Evolutionary conservation across 176 grass and related monocot genomes (phyloP).

Genomic region (Musa acuminata): DNA sequence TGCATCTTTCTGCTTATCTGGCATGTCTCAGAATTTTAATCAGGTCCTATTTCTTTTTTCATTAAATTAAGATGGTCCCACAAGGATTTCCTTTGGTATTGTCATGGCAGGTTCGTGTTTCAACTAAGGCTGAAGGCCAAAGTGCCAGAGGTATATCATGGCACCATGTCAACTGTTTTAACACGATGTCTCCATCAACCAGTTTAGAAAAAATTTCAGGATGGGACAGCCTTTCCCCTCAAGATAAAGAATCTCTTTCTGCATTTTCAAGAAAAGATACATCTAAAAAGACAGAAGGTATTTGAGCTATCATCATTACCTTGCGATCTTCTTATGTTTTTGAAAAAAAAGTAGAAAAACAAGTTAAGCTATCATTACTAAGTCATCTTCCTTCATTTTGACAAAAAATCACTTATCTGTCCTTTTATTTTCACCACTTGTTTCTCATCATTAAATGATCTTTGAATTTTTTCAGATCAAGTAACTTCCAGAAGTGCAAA

Average conservation of each 20-base stretch:
- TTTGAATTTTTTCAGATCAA: constrained; percentile 34
- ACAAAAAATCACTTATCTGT: constrained; percentile 16
- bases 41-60: not conserved
- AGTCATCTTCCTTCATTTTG: no score
- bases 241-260: constrained; percentile 56
- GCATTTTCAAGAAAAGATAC: constrained; percentile 42
- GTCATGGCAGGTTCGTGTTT: constrained; percentile 49
- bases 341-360: no score
- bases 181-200: constrained; percentile 51
- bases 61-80: not conserved
- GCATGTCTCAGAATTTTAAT: not conserved
- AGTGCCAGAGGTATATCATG: constrained; percentile 53
- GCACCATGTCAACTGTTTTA: constrained; percentile 73
- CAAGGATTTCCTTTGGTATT: not conserved
- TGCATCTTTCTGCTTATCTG: not conserved
- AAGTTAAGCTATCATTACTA: no score
- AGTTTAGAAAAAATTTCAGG: constrained; percentile 58
- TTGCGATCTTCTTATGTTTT: constrained; percentile 9
- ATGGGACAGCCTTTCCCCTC: constrained; percentile 57
- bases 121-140: constrained; percentile 64
- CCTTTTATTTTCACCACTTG: constrained; percentile 23
- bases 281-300: constrained; percentile 32
- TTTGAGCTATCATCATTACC: constrained; percentile 12
- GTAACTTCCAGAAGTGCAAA: constrained; percentile 50
- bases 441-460: constrained; percentile 1